Evolutionary conservation across 208 protist genomes (phyloP).

Genomic region (Acanthamoeba polyphaga): DNA sequence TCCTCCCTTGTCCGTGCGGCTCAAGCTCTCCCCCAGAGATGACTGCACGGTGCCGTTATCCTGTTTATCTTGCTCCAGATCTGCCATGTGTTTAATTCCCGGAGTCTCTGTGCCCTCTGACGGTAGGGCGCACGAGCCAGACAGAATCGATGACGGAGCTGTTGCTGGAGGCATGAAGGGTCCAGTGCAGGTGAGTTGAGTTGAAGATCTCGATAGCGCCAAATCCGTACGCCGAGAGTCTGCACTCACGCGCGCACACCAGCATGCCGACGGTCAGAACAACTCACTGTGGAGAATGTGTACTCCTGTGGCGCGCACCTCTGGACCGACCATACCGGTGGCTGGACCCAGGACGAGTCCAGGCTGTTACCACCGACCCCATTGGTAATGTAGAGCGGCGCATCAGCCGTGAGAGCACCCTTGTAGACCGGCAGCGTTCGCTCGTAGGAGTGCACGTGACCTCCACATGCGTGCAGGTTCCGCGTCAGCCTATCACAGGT

Average conservation of each 20-base stretch:
- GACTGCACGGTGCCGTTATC: too few species aligned
- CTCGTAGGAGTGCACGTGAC: not conserved
- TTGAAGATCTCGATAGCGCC: not conserved
- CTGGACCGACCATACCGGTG: not conserved
- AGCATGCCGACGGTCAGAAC: not conserved
- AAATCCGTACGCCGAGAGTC: conserved; percentile 5
- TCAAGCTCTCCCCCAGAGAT: too few species aligned
- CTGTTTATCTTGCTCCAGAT: too few species aligned
- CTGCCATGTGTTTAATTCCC: too few species aligned
- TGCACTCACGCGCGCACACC: not conserved
- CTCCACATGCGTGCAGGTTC: not conserved
- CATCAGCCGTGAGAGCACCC: not conserved
- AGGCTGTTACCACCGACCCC: conserved; percentile 18
- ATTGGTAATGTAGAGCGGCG: conserved; percentile 63
- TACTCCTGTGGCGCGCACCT: not conserved
- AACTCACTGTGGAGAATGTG: not conserved
- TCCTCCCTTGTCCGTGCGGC: too few species aligned
- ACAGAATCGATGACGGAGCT: not conserved
- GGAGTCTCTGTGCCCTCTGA: too few species aligned
- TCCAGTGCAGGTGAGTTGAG: conserved; percentile 18
- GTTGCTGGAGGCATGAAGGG: not conserved
- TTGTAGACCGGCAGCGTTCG: conserved; percentile 12
- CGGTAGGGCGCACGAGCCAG: not conserved
- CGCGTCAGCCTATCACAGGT: not conserved
- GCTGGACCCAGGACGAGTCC: not conserved